phyloP scores from a whole-genome alignment of 768 basidiomycete species.

The Cystobasidiopsis lactophilus region DNA sequence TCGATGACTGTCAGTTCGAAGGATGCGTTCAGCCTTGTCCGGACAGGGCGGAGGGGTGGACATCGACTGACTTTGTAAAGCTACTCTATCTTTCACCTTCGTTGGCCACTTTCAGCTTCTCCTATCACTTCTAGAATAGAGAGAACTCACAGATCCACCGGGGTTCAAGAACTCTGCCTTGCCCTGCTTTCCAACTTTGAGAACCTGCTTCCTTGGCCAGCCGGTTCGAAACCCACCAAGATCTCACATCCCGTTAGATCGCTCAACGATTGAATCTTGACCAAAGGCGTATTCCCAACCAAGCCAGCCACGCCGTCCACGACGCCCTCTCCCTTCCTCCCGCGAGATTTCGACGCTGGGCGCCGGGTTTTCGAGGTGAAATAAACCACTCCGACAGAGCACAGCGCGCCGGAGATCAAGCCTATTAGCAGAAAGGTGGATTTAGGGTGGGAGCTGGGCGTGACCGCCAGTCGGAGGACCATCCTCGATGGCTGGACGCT shows the following conservation, averaged over 20 bases:
- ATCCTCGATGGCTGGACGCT: too few species aligned
- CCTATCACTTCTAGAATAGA: too few species aligned
- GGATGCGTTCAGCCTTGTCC: background rate
- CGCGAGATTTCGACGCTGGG: too few species aligned
- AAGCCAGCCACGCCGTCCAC: conserved; percentile 54
- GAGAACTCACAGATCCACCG: conserved; percentile 44
- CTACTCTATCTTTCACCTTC: conserved; percentile 82
- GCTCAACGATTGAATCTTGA: conserved; percentile 77
- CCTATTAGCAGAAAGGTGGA: too few species aligned
- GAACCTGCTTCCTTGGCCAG: background rate
- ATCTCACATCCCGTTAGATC: conserved; percentile 81
- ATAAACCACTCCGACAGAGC: too few species aligned
- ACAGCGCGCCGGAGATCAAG: too few species aligned
- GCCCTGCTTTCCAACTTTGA: conserved; percentile 29
- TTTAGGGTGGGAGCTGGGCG: too few species aligned
- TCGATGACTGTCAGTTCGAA: conserved; percentile 47
- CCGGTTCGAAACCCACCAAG: conserved; percentile 28
- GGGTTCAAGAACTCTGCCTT: conserved; percentile 97
- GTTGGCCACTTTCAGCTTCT: too few species aligned
- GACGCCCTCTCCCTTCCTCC: conserved; percentile 57
- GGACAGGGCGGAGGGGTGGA: too few species aligned
- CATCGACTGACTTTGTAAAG: conserved; percentile 46
- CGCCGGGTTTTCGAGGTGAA: too few species aligned
- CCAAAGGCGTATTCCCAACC: conserved; percentile 83
- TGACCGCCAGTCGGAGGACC: too few species aligned